A percentile compares a stretch with the other conserved stretches of the same genome.
Evolutionary conservation across 192 early-diverging fungal genomes (phyloP).

Genomic region (Diversispora epigaea): DNA sequence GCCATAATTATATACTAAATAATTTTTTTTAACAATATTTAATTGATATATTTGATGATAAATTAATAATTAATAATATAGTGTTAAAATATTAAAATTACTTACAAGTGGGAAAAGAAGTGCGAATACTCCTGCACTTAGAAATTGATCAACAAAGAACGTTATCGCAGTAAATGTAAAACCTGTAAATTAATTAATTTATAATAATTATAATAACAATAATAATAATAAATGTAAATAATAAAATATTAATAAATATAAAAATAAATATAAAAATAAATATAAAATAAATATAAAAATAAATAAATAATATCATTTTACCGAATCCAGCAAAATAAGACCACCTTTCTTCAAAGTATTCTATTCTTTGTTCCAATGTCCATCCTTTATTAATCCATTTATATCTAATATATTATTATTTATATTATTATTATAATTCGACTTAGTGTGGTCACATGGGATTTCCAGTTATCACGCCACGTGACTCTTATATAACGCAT

Average conservation of each 20-base stretch:
- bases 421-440: conserved; percentile 36
- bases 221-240: background rate
- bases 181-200: conserved; percentile 29
- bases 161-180: conserved; percentile 45
- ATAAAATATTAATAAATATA: background rate
- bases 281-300: background rate
- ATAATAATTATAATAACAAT: background rate
- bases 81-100: background rate
- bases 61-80: background rate
- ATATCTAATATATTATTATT: conserved; percentile 48
- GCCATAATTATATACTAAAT: conserved; percentile 57
- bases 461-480: no score
- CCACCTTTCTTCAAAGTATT: conserved; percentile 59
- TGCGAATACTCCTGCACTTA: conserved; percentile 50
- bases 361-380: conserved; percentile 50
- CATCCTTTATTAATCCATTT: conserved; percentile 53
- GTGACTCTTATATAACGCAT: no score
- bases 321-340: conserved; percentile 66
- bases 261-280: background rate
- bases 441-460: conserved; percentile 23
- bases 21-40: background rate
- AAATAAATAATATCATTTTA: conserved; percentile 27
- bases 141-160: conserved; percentile 51
- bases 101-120: conserved; percentile 52
- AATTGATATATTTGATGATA: background rate